These are phyloP conservation scores for Penicillium coprophilum DNA, from an alignment of 495 filamentous ascomycete species.

Conservation along the genomic window DNA sequence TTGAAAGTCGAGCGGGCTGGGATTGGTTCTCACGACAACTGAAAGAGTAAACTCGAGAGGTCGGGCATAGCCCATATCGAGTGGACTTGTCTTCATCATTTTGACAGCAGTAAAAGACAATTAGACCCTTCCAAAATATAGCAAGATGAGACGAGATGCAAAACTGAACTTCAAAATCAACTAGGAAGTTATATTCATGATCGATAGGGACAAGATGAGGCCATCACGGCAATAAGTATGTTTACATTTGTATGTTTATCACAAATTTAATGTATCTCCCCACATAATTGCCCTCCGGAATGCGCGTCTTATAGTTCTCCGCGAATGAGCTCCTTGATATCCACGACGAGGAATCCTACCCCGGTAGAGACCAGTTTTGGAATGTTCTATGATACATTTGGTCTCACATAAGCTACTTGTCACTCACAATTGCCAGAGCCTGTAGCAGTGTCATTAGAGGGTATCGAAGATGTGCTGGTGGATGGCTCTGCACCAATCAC, in stretches of 20 bases:
- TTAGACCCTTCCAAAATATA: not conserved
- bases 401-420: not conserved
- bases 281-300: conserved; percentile 10
- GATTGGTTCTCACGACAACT: conserved; percentile 6
- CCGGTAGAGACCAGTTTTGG: not conserved
- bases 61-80: conserved; percentile 12
- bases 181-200: not conserved
- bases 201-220: not conserved
- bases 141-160: not conserved
- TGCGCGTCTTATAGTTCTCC: not conserved
- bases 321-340: not conserved
- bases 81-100: conserved; percentile 11
- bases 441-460: not conserved
- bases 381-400: not conserved
- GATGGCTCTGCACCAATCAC: not conserved
- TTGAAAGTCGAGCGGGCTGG: conserved; percentile 13
- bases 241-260: not conserved
- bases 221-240: not conserved
- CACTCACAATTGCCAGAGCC: not conserved
- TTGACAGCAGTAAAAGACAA: not conserved
- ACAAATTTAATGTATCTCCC: not conserved
- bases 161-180: not conserved
- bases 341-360: not conserved
- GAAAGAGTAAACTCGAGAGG: conserved; percentile 10
- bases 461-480: not conserved